A percentile compares a stretch with the other conserved stretches of the same genome.
These are phyloP conservation scores for carrot (Daucus carota) DNA, from an alignment of 129 eudicot genomes.

Conservation along the genomic window DNA sequence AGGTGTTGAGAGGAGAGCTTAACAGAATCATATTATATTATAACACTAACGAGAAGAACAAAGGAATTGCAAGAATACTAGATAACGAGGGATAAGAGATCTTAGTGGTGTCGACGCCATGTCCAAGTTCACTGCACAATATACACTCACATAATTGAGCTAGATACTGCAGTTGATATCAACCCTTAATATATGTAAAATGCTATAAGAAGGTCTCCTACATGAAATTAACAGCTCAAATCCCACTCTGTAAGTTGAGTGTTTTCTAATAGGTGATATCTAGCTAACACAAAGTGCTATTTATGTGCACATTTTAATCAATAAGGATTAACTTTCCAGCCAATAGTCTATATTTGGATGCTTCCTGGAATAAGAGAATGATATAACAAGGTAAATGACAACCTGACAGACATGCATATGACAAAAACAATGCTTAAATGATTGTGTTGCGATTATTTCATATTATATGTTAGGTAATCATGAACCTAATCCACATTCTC, in stretches of 20 bases:
- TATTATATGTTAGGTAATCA: slow-evolving; percentile 17
- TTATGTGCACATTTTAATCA: too few species aligned
- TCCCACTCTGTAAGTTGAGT: neutral
- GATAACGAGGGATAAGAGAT: too few species aligned
- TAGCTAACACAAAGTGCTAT: neutral
- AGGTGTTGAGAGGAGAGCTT: too few species aligned
- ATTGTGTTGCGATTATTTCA: slow-evolving; percentile 9
- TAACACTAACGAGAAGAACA: too few species aligned
- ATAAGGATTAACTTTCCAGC: neutral
- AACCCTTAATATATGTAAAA: neutral
- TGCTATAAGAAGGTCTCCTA: neutral
- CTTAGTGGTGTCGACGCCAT: too few species aligned
- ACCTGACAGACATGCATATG: slow-evolving; percentile 1
- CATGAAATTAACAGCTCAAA: neutral
- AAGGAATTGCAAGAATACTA: too few species aligned
- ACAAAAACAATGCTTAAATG: slow-evolving; percentile 5
- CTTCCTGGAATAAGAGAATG: slow-evolving; percentile 10
- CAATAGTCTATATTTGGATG: neutral
- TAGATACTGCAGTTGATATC: neutral
- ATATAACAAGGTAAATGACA: slow-evolving; percentile 1
- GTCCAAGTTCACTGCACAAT: too few species aligned
- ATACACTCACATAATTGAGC: neutral
- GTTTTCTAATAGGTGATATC: neutral
- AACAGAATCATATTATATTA: too few species aligned
- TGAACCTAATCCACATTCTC: slow-evolving; percentile 31